Evolutionary conservation across 140 eudicot species (phyloP), one percentile per base, ranked within the genome.

Genomic region (Stevia rebaudiana): DNA sequence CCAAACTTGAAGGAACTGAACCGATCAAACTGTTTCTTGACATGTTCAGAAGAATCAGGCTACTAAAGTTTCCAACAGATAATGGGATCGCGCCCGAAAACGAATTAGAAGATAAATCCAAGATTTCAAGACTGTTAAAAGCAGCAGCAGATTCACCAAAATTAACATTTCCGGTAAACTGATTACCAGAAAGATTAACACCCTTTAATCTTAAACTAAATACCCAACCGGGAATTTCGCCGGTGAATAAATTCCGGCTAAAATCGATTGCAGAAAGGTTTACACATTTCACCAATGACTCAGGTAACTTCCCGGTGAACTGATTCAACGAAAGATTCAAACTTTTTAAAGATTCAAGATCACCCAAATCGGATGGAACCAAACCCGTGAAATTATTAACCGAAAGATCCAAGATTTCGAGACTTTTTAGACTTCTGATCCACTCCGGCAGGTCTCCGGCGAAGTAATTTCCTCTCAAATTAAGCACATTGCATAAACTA

Each of bases 41-140:
- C 77, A 87, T 41, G 67, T 91, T 85, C 78, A 91, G 76, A 47
- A 61, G 24, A 69, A 69, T 74, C 86, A 91, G 76, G 28, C 78
- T 69, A 40, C 78, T 81, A 52, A 91, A 80, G 63, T 81, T 81
- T 46, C 95, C 91, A 36, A 82, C 55, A 3, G 68, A 43, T 1
- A 64, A 44, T 3, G 96, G 80, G 23, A 91, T 74, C 49, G 24
- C 76, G 17, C 96, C 98, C 5, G 87, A 74, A 46, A 91, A 77
- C 21, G 70, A 70, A 71, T 87, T 91, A 1, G 72, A 79, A 3
- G 98, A 91, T 15, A 90, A 78, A 79, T 91, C 98, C 78, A 90
- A 74, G 10, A 69, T 57, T 61, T 73, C 67, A 69, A 91, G 95
- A 63, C 55, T 82, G 12, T 65, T 64, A 77, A 71, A 77, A 48